These are phyloP conservation scores for Neonectria sp. DNA, from an alignment of 2,329 filamentous ascomycete species.

Conservation along the genomic window DNA sequence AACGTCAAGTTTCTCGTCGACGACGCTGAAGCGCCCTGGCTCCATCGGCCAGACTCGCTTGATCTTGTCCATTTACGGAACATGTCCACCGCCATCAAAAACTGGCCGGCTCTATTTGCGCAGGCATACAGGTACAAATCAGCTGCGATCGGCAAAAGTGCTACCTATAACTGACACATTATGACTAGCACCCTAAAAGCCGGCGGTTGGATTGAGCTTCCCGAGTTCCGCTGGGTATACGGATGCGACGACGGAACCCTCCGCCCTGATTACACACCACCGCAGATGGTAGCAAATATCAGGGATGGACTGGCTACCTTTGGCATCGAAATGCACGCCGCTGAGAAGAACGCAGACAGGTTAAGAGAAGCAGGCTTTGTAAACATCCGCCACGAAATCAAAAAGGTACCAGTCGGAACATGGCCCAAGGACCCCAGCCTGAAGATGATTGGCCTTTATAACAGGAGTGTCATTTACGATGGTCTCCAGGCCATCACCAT, in stretches of 20 bases:
- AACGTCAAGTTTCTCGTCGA: slow-evolving; percentile 58
- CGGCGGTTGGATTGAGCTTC: slow-evolving; percentile 63
- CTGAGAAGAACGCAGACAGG: slow-evolving; percentile 44
- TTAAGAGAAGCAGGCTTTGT: slow-evolving; percentile 56
- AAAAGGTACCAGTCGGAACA: slow-evolving; percentile 62
- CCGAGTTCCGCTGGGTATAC: slow-evolving; percentile 50
- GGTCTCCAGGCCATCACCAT: slow-evolving; percentile 52
- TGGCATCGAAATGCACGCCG: slow-evolving; percentile 48
- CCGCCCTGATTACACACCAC: slow-evolving; percentile 16
- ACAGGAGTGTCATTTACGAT: slow-evolving; percentile 47
- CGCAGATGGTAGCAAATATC: slow-evolving; percentile 33
- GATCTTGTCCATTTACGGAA: slow-evolving; percentile 52
- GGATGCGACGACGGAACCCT: slow-evolving; percentile 50
- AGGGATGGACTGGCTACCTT: slow-evolving; percentile 48
- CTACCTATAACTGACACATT: background rate
- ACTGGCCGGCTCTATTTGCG: slow-evolving; percentile 39
- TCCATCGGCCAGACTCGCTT: slow-evolving; percentile 39
- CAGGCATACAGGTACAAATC: slow-evolving; percentile 41
- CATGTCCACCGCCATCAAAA: slow-evolving; percentile 54
- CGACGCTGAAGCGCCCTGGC: slow-evolving; percentile 53
- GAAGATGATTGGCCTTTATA: slow-evolving; percentile 60
- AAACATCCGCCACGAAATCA: slow-evolving; percentile 55
- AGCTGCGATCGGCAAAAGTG: background rate
- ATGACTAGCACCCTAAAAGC: slow-evolving; percentile 51
- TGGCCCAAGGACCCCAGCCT: slow-evolving; percentile 64